Conservation (phyloP, 2,329 filamentous ascomycete species). For the Pseudocercospora crystallina region DNA sequence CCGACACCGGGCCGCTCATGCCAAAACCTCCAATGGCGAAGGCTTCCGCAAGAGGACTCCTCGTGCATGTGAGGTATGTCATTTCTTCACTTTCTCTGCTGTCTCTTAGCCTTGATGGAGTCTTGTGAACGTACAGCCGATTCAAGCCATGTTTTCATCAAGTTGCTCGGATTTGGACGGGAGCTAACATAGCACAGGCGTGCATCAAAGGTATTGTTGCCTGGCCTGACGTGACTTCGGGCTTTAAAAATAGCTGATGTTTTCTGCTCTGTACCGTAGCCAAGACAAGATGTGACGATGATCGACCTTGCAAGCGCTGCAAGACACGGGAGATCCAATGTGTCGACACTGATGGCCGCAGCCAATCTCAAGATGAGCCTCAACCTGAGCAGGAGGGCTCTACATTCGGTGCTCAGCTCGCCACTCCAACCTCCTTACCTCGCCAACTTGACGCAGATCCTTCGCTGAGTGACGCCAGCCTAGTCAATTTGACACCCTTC, state of each 20-base stretch:
- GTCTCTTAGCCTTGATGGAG: no score
- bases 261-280: no score
- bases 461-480: neutral
- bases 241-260: no score
- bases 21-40: conserved; percentile 22
- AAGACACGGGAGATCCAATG: conserved; percentile 23
- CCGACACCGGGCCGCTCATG: conserved; percentile 27
- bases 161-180: no score
- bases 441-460: neutral
- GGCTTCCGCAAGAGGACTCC: conserved; percentile 26
- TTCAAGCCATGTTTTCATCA: no score
- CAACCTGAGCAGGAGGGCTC: neutral
- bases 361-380: conserved; percentile 7
- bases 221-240: no score
- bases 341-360: conserved; percentile 25
- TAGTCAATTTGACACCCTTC: conserved; percentile 4
- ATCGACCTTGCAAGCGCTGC: conserved; percentile 29
- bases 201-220: no score
- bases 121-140: no score
- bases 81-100: no score
- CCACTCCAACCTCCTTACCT: conserved; percentile 9
- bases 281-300: conserved; percentile 24
- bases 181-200: no score
- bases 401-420: neutral
- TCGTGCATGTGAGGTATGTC: conserved; percentile 25